These are phyloP conservation scores for Fusarium miscanthi DNA, from an alignment of 2,329 filamentous ascomycete species.

Conservation along the genomic window DNA sequence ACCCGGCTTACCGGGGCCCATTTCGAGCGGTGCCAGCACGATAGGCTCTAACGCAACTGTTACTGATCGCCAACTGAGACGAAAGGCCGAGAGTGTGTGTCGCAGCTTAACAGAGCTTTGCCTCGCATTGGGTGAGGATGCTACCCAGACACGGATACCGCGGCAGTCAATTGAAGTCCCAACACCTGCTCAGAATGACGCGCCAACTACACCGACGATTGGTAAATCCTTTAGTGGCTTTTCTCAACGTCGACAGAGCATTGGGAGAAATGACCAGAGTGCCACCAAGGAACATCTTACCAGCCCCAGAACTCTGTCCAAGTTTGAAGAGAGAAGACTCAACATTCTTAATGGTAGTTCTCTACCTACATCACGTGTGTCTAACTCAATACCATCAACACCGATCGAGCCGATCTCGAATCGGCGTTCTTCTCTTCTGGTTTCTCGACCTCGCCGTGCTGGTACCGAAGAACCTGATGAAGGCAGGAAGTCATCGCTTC, in stretches of 20 bases:
- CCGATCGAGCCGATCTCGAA: slow-evolving; percentile 52
- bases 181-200: slow-evolving; percentile 32
- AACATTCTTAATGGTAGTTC: slow-evolving; percentile 59
- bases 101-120: slow-evolving; percentile 93
- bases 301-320: slow-evolving; percentile 62
- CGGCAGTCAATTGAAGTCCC: slow-evolving; percentile 31
- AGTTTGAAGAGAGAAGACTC: slow-evolving; percentile 64
- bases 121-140: slow-evolving; percentile 79
- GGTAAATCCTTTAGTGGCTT: slow-evolving; percentile 54
- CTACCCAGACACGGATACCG: slow-evolving; percentile 50
- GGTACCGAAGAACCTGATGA: slow-evolving; percentile 62
- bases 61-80: slow-evolving; percentile 85
- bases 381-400: slow-evolving; percentile 53
- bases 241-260: slow-evolving; percentile 56
- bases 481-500: slow-evolving; percentile 55
- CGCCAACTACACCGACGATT: slow-evolving; percentile 58
- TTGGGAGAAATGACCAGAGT: slow-evolving; percentile 53
- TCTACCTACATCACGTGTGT: slow-evolving; percentile 58
- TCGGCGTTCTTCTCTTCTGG: slow-evolving; percentile 65
- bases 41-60: slow-evolving; percentile 65
- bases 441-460: slow-evolving; percentile 56
- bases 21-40: slow-evolving; percentile 73
- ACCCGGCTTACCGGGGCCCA: slow-evolving; percentile 74
- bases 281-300: slow-evolving; percentile 51
- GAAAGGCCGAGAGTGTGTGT: slow-evolving; percentile 93